A percentile compares a stretch with the other conserved stretches of the same genome.
These are phyloP conservation scores for Xylariaceae sp. DNA, from an alignment of 2,329 filamentous ascomycete species.

Conservation along the genomic window DNA sequence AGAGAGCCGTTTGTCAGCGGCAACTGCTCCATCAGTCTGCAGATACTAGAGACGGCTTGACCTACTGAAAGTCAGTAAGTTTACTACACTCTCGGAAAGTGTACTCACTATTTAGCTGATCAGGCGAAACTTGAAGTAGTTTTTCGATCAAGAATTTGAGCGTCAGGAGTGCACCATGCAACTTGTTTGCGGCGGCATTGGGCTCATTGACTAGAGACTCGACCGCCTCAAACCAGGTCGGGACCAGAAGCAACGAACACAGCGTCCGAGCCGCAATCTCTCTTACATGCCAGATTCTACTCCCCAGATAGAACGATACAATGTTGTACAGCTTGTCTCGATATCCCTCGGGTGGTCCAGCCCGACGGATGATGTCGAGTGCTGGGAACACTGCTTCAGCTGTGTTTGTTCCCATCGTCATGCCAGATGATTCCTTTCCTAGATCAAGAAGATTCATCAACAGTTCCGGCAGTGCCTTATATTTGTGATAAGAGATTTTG, in stretches of 20 bases:
- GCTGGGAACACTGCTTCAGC: slow-evolving; percentile 77
- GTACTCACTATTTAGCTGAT: slow-evolving; percentile 40
- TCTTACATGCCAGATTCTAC: slow-evolving; percentile 73
- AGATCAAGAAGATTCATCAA: slow-evolving; percentile 59
- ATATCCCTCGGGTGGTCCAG: slow-evolving; percentile 58
- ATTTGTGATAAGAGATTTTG: slow-evolving; percentile 66
- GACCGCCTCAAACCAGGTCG: slow-evolving; percentile 45
- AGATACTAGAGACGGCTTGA: slow-evolving; percentile 16
- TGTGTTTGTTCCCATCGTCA: slow-evolving; percentile 35
- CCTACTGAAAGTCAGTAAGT: slow-evolving; percentile 18
- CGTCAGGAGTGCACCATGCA: slow-evolving; percentile 57
- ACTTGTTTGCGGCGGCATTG: slow-evolving; percentile 42
- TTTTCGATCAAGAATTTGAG: slow-evolving; percentile 55
- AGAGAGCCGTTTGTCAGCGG: slow-evolving; percentile 15
- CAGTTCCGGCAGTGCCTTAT: slow-evolving; percentile 60
- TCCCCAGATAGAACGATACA: slow-evolving; percentile 61
- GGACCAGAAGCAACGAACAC: slow-evolving; percentile 56
- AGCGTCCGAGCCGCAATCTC: slow-evolving; percentile 76
- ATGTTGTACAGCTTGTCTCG: slow-evolving; percentile 52
- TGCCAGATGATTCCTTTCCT: slow-evolving; percentile 38
- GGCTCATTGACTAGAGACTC: slow-evolving; percentile 33
- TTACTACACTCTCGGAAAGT: not conserved
- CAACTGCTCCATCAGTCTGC: slow-evolving; percentile 19
- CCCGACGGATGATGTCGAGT: slow-evolving; percentile 73
- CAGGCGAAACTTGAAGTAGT: slow-evolving; percentile 43